Percentiles rank a stretch among this genome's conserved stretches.
Conservation (phyloP, 2,329 filamentous ascomycete genomes). For the Colletotrichum sp. region DNA sequence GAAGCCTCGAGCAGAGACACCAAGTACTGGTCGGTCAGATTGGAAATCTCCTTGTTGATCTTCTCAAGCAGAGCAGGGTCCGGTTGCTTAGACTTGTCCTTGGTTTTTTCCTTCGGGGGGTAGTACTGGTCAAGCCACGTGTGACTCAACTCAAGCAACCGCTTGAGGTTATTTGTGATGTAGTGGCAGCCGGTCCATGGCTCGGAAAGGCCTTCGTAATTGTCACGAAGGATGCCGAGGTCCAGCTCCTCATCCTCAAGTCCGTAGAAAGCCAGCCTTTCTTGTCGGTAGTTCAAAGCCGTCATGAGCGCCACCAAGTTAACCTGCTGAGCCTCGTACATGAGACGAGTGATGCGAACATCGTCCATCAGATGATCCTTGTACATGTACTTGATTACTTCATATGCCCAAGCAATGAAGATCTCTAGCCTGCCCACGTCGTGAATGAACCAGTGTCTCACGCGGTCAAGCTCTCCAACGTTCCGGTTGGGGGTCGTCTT, state of each 20-base stretch:
- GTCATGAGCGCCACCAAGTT: slow-evolving; percentile 73
- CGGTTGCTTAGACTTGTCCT: slow-evolving; percentile 34
- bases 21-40: slow-evolving; percentile 60
- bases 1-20: slow-evolving; percentile 58
- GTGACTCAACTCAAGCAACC: slow-evolving; percentile 62
- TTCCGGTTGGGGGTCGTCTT: slow-evolving; percentile 71
- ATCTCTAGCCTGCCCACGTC: slow-evolving; percentile 75
- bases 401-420: slow-evolving; percentile 80
- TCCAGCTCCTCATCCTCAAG: slow-evolving; percentile 70
- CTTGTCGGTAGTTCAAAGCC: slow-evolving; percentile 73
- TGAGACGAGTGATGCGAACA: slow-evolving; percentile 56
- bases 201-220: slow-evolving; percentile 73
- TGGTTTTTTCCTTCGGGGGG: slow-evolving; percentile 31
- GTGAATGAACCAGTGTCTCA: slow-evolving; percentile 87
- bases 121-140: slow-evolving; percentile 59
- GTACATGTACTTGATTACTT: slow-evolving; percentile 76
- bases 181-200: slow-evolving; percentile 83
- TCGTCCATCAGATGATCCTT: slow-evolving; percentile 64
- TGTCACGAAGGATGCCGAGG: slow-evolving; percentile 65
- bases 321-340: slow-evolving; percentile 71
- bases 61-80: slow-evolving; percentile 46
- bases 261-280: slow-evolving; percentile 75
- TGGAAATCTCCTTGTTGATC: slow-evolving; percentile 53
- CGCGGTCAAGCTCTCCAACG: slow-evolving; percentile 74
- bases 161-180: slow-evolving; percentile 66